phyloP scores from a whole-genome alignment of 2,329 filamentous ascomycete genomes.

The Hymenoscyphus infarciens region DNA sequence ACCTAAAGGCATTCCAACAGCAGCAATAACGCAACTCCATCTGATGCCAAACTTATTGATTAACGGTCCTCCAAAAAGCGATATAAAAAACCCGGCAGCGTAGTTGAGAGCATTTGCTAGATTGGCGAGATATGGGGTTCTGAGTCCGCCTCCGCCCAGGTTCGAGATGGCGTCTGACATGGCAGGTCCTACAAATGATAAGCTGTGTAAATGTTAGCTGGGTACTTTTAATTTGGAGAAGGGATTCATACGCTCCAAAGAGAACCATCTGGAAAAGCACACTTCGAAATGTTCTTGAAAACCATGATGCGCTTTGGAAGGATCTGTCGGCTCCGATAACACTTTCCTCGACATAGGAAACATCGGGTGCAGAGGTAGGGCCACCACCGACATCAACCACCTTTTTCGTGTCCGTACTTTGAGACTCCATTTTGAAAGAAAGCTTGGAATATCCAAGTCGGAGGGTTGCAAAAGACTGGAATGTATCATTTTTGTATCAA shows the following conservation, averaged over 20 bases:
- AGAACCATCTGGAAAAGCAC: slow-evolving; percentile 19
- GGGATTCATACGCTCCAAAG: slow-evolving; percentile 14
- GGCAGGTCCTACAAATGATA: slow-evolving; percentile 22
- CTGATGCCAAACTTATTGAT: slow-evolving; percentile 41
- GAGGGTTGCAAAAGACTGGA: background rate
- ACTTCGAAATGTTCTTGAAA: slow-evolving; percentile 12
- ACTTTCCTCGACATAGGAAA: background rate
- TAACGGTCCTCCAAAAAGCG: slow-evolving; percentile 36
- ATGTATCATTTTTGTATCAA: background rate
- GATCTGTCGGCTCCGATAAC: slow-evolving; percentile 9
- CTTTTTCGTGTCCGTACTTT: background rate
- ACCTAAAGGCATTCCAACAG: slow-evolving; percentile 35
- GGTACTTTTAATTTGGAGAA: no score
- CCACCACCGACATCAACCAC: background rate
- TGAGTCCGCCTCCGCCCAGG: slow-evolving; percentile 21
- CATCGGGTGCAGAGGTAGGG: background rate
- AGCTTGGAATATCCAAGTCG: background rate
- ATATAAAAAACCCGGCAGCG: slow-evolving; percentile 16
- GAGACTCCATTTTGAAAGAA: background rate
- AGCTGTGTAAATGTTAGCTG: slow-evolving; percentile 5
- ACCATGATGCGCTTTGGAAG: slow-evolving; percentile 7
- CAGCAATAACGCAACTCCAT: slow-evolving; percentile 38
- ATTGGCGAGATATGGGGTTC: slow-evolving; percentile 20
- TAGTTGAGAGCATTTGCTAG: slow-evolving; percentile 19
- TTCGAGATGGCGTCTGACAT: slow-evolving; percentile 24